Conservation (phyloP, 2,329 filamentous ascomycete species). For the Ophiostoma tasmaniense region DNA sequence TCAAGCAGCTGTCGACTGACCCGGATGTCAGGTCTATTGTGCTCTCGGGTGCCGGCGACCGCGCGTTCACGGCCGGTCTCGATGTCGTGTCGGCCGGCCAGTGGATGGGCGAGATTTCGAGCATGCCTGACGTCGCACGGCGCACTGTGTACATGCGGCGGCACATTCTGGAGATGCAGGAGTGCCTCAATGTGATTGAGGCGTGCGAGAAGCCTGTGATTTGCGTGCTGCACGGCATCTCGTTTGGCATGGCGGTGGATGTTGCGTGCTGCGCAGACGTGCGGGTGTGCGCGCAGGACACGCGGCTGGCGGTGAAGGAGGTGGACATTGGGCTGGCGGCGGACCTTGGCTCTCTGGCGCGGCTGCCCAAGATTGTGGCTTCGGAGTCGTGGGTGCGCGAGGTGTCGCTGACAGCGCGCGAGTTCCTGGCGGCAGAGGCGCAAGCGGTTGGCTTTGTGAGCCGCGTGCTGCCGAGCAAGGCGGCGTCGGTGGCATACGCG, state of each 20-base stretch:
- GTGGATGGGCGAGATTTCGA: slow-evolving; percentile 40
- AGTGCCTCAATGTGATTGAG: slow-evolving; percentile 66
- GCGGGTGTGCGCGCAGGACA: slow-evolving; percentile 52
- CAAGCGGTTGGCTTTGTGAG: slow-evolving; percentile 61
- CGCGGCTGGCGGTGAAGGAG: slow-evolving; percentile 65
- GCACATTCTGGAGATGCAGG: slow-evolving; percentile 72
- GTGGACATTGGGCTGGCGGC: slow-evolving; percentile 75
- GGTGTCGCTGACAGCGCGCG: slow-evolving; percentile 60
- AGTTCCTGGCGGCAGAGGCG: slow-evolving; percentile 63
- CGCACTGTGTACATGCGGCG: slow-evolving; percentile 53
- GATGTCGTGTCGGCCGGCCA: slow-evolving; percentile 66
- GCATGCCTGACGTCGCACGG: slow-evolving; percentile 53
- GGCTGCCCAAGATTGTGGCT: slow-evolving; percentile 65
- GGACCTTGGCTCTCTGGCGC: slow-evolving; percentile 66
- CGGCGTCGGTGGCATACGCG: slow-evolving; percentile 52
- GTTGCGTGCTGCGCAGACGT: slow-evolving; percentile 62
- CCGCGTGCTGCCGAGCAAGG: slow-evolving; percentile 55
- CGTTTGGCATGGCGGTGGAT: slow-evolving; percentile 71
- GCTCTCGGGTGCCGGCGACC: slow-evolving; percentile 70
- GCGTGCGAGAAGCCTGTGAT: slow-evolving; percentile 89
- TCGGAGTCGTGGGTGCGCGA: slow-evolving; percentile 72
- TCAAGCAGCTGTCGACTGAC: slow-evolving; percentile 63
- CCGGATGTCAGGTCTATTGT: slow-evolving; percentile 67
- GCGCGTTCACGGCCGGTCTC: slow-evolving; percentile 77
- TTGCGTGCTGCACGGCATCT: slow-evolving; percentile 68